These are phyloP conservation scores for Didymella pinodella DNA, from an alignment of 2,329 filamentous ascomycete genomes.

Conservation along the genomic window DNA sequence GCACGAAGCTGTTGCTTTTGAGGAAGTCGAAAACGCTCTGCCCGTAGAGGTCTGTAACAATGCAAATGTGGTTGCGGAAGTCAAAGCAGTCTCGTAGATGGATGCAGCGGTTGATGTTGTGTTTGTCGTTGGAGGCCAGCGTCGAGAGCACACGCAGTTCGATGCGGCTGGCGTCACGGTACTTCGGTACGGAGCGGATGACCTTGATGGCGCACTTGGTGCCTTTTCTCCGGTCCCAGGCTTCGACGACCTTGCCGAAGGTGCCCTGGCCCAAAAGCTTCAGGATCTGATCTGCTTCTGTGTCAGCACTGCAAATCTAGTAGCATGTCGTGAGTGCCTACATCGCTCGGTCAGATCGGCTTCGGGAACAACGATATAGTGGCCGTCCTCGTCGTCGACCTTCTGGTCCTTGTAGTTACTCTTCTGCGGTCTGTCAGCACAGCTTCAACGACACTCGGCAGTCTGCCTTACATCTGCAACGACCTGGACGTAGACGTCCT, in stretches of 20 bases:
- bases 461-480: slow-evolving; percentile 63
- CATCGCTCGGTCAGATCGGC: slow-evolving; percentile 87
- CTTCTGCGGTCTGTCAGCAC: slow-evolving; percentile 50
- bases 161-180: slow-evolving; percentile 93
- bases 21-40: slow-evolving; percentile 99
- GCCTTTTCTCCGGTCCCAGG: slow-evolving; percentile 78
- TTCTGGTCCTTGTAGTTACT: slow-evolving; percentile 67
- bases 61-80: slow-evolving; percentile 95
- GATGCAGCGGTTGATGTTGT: slow-evolving; percentile 95
- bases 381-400: slow-evolving; percentile 94
- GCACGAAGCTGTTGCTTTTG: slow-evolving; percentile 93
- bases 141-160: slow-evolving; percentile 93
- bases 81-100: slow-evolving; percentile 97
- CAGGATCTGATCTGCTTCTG: slow-evolving; percentile 76
- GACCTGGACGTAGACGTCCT: slow-evolving; percentile 66
- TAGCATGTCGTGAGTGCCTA: slow-evolving; percentile 57
- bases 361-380: slow-evolving; percentile 92
- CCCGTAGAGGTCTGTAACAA: slow-evolving; percentile 78
- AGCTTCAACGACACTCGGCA: slow-evolving; percentile 15
- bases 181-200: slow-evolving; percentile 97
- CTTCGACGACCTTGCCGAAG: slow-evolving; percentile 97
- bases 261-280: slow-evolving; percentile 95
- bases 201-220: slow-evolving; percentile 95
- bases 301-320: slow-evolving; percentile 25
- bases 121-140: slow-evolving; percentile 85